Percentiles rank a stretch among this genome's conserved stretches.
Conservation (phyloP, 148 eudicot species). For the Hydrangea macrophylla region DNA sequence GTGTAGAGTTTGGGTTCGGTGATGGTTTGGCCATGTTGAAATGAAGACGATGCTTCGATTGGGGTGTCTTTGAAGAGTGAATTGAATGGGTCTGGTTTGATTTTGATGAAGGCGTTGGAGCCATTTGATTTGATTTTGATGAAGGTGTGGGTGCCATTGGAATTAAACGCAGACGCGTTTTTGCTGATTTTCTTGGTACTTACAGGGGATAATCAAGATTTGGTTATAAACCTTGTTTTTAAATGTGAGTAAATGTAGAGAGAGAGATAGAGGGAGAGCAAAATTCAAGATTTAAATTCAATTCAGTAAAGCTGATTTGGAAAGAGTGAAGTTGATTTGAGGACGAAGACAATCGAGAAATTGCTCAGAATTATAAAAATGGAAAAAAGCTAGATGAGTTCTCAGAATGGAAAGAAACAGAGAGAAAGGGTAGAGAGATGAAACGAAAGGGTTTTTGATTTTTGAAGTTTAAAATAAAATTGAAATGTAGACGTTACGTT, state of each 20-base stretch:
- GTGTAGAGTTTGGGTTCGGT: constrained; percentile 46
- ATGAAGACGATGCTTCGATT: constrained; percentile 59
- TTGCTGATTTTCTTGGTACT: not conserved
- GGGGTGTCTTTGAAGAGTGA: constrained; percentile 55
- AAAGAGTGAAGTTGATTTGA: constrained; percentile 7
- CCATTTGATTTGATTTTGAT: constrained; percentile 29
- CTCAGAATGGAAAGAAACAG: not conserved
- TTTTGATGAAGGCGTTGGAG: constrained; percentile 56
- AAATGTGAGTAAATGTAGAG: not conserved
- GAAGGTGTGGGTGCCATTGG: constrained; percentile 19
- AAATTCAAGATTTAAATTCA: not conserved
- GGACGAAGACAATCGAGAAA: not conserved
- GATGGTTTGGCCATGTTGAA: constrained; percentile 47
- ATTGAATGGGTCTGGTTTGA: constrained; percentile 40
- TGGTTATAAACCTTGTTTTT: not conserved
- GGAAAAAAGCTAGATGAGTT: not conserved
- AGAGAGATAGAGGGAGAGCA: not conserved
- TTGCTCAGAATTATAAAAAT: not conserved
- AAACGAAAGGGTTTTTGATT: not conserved
- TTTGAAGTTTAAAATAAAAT: constrained; percentile 12
- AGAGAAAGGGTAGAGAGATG: not conserved
- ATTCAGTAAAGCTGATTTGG: constrained; percentile 2
- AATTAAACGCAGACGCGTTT: constrained; percentile 5
- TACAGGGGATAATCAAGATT: not conserved
- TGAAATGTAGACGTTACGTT: constrained; percentile 16